Conservation (phyloP, 1,139 yeast species). For the Saccharomycopsis phalli region DNA sequence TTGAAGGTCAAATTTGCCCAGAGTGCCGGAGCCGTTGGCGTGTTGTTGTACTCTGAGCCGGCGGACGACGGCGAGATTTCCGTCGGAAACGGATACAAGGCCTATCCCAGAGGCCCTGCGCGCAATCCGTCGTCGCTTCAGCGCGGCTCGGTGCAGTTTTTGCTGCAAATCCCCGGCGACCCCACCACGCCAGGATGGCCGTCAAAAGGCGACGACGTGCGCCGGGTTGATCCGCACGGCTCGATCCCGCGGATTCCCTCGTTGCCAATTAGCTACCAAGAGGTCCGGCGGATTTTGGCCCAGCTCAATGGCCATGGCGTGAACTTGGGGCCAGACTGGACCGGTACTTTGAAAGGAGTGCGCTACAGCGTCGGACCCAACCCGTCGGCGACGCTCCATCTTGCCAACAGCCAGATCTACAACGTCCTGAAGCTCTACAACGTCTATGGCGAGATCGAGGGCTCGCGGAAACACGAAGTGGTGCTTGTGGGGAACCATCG, state of each 20-base stretch:
- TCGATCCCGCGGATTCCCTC: slow-evolving; percentile 55
- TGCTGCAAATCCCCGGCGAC: slow-evolving; percentile 76
- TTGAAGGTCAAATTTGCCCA: slow-evolving; percentile 62
- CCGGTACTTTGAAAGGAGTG: slow-evolving; percentile 38
- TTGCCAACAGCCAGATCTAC: slow-evolving; percentile 50
- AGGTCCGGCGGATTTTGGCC: slow-evolving; percentile 47
- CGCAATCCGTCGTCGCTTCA: slow-evolving; percentile 64
- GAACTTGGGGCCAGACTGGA: slow-evolving; percentile 32
- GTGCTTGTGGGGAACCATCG: slow-evolving; percentile 61
- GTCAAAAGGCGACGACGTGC: slow-evolving; percentile 46
- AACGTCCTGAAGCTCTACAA: slow-evolving; percentile 50
- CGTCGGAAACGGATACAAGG: slow-evolving; percentile 40
- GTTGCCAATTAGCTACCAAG: slow-evolving; percentile 50
- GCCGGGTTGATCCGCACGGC: slow-evolving; percentile 38
- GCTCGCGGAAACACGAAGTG: slow-evolving; percentile 42
- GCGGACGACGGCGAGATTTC: slow-evolving; percentile 48
- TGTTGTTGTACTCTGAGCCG: slow-evolving; percentile 57
- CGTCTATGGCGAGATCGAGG: slow-evolving; percentile 48
- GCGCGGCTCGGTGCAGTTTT: slow-evolving; percentile 75
- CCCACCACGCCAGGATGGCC: slow-evolving; percentile 85
- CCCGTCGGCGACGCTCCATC: slow-evolving; percentile 36
- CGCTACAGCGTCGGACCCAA: slow-evolving; percentile 60
- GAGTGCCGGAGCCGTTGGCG: slow-evolving; percentile 53
- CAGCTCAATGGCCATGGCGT: slow-evolving; percentile 49
- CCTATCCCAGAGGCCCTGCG: slow-evolving; percentile 64